These are phyloP conservation scores for Cladobotryum protrusum DNA, from an alignment of 2,329 filamentous ascomycete species.

Conservation along the genomic window DNA sequence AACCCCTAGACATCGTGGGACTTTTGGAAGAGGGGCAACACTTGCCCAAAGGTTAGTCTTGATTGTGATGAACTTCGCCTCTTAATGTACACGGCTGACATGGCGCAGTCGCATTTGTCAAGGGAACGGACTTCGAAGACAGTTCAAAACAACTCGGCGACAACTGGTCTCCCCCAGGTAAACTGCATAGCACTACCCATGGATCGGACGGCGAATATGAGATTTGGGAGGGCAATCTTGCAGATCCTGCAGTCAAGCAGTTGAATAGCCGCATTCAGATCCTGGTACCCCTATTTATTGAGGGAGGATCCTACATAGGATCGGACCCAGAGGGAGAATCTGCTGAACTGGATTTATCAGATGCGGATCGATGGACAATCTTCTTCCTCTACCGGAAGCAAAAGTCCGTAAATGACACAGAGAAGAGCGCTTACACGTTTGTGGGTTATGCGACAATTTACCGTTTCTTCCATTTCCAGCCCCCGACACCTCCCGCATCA, in stretches of 20 bases:
- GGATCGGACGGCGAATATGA: slow-evolving; percentile 63
- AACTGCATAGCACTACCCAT: slow-evolving; percentile 58
- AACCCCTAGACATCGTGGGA: slow-evolving; percentile 62
- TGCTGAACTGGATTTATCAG: slow-evolving; percentile 60
- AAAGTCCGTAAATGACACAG: slow-evolving; percentile 31
- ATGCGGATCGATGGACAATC: slow-evolving; percentile 82
- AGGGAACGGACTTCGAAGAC: slow-evolving; percentile 54
- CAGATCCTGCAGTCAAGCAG: slow-evolving; percentile 61
- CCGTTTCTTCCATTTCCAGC: slow-evolving; percentile 65
- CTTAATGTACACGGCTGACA: slow-evolving; percentile 1
- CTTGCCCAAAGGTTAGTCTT: slow-evolving; percentile 56
- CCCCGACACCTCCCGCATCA: slow-evolving; percentile 38
- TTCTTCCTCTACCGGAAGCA: slow-evolving; percentile 76
- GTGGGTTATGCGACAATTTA: slow-evolving; percentile 89
- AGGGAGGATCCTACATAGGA: slow-evolving; percentile 75
- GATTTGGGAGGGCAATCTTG: slow-evolving; percentile 74
- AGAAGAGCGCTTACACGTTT: slow-evolving; percentile 64
- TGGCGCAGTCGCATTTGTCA: slow-evolving; percentile 58
- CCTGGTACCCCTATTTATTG: slow-evolving; percentile 80
- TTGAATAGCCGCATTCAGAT: slow-evolving; percentile 78
- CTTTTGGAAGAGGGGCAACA: slow-evolving; percentile 58
- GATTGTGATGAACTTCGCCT: background rate
- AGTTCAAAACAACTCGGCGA: slow-evolving; percentile 42
- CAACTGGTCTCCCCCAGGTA: slow-evolving; percentile 67
- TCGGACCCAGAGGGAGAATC: slow-evolving; percentile 43